Evolutionary conservation across 495 filamentous ascomycete species (phyloP).

Genomic region (Penicillium cataractarum): DNA sequence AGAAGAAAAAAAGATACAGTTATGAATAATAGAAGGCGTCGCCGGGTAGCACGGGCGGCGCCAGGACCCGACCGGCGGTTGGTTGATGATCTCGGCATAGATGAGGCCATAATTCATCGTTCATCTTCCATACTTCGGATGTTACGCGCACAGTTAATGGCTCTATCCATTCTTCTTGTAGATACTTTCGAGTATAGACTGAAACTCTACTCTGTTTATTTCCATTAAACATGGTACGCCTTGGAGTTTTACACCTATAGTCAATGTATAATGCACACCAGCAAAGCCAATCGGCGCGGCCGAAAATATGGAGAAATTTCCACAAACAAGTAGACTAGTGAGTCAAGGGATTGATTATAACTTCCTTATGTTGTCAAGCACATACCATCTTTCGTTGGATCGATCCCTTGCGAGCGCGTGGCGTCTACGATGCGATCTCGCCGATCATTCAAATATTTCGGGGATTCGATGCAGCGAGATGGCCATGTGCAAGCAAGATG

Average conservation of each 20-base stretch:
- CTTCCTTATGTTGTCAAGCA: not conserved
- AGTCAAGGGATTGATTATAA: not conserved
- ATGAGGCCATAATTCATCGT: slow-evolving; percentile 1
- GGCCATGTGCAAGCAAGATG: slow-evolving; percentile 25
- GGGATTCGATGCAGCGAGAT: slow-evolving; percentile 5
- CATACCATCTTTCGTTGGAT: not conserved
- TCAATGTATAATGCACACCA: not conserved
- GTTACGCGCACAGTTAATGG: no score
- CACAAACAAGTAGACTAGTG: no score
- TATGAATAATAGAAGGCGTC: slow-evolving; percentile 1
- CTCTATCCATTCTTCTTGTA: no score
- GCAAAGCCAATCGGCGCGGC: not conserved
- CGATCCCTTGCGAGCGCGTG: slow-evolving; percentile 21
- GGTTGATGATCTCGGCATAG: no score
- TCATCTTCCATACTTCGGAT: not conserved
- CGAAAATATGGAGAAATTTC: not conserved
- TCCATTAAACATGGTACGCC: not conserved
- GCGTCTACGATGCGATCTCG: slow-evolving; percentile 23
- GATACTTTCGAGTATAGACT: not conserved
- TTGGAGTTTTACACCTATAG: not conserved
- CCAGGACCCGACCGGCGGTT: not conserved
- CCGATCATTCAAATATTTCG: slow-evolving; percentile 17
- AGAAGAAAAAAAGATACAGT: not conserved
- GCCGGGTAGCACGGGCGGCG: slow-evolving; percentile 16
- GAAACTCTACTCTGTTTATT: not conserved